A percentile compares a stretch with the other conserved stretches of the same genome.
Conservation (phyloP, 2,329 filamentous ascomycete genomes). For the Nothophaeocryptopus gaeumannii region DNA sequence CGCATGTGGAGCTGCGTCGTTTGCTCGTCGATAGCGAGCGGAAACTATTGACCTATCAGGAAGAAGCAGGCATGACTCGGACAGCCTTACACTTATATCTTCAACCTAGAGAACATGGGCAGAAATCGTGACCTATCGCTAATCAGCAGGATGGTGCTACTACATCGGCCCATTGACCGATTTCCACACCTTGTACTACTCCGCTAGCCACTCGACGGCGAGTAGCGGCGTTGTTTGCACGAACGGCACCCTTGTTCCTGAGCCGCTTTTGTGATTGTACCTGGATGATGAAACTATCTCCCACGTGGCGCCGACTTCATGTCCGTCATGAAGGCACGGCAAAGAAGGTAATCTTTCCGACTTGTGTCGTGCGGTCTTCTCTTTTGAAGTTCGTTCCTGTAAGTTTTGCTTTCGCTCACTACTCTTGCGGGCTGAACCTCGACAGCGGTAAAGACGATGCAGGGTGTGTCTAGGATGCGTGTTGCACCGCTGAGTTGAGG, state of each 20-base stretch:
- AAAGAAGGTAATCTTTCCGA: slow-evolving; percentile 6
- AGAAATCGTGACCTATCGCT: slow-evolving; percentile 6
- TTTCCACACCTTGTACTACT: slow-evolving; percentile 7
- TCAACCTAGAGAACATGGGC: slow-evolving; percentile 4
- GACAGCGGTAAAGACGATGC: slow-evolving; percentile 6
- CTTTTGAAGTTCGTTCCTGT: too few species aligned
- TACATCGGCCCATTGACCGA: slow-evolving; percentile 7
- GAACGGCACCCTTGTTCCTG: too few species aligned
- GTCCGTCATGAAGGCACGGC: background rate
- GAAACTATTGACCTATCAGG: too few species aligned
- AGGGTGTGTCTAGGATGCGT: slow-evolving; percentile 9
- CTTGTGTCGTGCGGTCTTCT: background rate
- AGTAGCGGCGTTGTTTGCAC: too few species aligned
- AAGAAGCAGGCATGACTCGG: too few species aligned
- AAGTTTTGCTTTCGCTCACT: too few species aligned
- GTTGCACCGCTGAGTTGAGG: slow-evolving; percentile 10
- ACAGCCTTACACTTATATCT: background rate
- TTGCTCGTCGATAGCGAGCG: too few species aligned
- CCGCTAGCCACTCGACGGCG: slow-evolving; percentile 5
- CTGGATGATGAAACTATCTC: slow-evolving; percentile 2
- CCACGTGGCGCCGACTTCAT: slow-evolving; percentile 4
- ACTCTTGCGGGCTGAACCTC: background rate
- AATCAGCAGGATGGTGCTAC: slow-evolving; percentile 3
- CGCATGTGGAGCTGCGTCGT: too few species aligned
- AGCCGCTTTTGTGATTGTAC: slow-evolving; percentile 4